Conservation (phyloP, 768 basidiomycete genomes). For the Serendipita sp. region DNA sequence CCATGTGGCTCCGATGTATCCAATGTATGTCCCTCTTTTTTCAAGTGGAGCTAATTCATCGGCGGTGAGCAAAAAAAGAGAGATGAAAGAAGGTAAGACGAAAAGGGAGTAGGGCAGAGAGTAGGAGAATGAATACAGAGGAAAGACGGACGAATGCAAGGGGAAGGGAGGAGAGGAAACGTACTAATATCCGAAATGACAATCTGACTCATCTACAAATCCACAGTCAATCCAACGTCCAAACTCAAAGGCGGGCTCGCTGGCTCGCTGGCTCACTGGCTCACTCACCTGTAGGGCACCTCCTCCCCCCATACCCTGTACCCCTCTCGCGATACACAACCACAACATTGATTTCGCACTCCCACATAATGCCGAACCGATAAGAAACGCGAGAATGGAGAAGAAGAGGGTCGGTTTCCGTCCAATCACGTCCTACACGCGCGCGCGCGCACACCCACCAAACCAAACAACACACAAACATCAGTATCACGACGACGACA, state of each 20-base stretch:
- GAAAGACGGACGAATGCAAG: not conserved
- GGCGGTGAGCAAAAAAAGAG: not conserved
- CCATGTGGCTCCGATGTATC: slow-evolving; percentile 64
- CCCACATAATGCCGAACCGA: slow-evolving; percentile 56
- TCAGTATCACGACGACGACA: not conserved
- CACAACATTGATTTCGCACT: slow-evolving; percentile 64
- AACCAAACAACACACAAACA: not conserved
- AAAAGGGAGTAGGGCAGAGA: slow-evolving; percentile 12
- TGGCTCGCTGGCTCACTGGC: not conserved
- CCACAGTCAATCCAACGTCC: slow-evolving; percentile 18
- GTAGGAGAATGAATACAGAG: not conserved
- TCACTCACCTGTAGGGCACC: slow-evolving; percentile 41
- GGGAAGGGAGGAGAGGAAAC: not conserved
- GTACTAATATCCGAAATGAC: slow-evolving; percentile 59
- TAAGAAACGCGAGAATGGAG: slow-evolving; percentile 9
- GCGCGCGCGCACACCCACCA: slow-evolving; percentile 5
- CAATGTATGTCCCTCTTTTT: slow-evolving; percentile 65
- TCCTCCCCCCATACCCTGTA: slow-evolving; percentile 74
- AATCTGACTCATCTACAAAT: slow-evolving; percentile 42
- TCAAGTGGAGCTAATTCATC: not conserved
- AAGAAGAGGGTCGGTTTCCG: slow-evolving; percentile 10
- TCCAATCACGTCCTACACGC: slow-evolving; percentile 9
- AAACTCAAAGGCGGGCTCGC: not conserved
- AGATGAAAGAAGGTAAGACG: slow-evolving; percentile 11
- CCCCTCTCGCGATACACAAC: slow-evolving; percentile 58